phyloP scores from a whole-genome alignment of 768 basidiomycete species.

The Podaxis rugospora region DNA sequence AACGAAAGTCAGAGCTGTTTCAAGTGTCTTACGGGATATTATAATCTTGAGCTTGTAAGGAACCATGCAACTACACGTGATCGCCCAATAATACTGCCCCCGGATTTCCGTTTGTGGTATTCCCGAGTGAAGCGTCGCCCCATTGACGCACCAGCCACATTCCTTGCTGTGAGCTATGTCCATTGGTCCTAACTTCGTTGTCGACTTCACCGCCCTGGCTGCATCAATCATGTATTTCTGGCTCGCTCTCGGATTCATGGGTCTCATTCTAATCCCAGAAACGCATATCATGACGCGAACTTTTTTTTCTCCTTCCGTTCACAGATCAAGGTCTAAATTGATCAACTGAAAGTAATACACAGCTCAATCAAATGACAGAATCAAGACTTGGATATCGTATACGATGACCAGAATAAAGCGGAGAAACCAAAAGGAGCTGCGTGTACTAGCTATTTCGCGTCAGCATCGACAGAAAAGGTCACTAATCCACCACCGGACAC shows the following conservation, averaged over 20 bases:
- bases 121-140: not conserved
- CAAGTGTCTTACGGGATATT: too few relatives aligned
- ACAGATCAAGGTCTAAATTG: not conserved
- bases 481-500: slow-evolving; percentile 40
- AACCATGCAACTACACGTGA: slow-evolving; percentile 12
- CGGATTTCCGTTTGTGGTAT: not conserved
- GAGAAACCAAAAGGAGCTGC: not conserved
- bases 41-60: slow-evolving; percentile 2
- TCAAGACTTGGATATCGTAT: not conserved
- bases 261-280: not conserved
- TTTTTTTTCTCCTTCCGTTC: not conserved
- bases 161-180: not conserved
- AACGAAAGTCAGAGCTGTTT: too few relatives aligned
- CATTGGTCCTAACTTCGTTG: not conserved
- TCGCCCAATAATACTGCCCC: not conserved
- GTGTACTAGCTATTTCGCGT: slow-evolving; percentile 11
- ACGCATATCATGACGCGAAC: not conserved
- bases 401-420: not conserved
- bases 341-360: not conserved
- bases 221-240: not conserved
- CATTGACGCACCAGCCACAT: not conserved
- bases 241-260: not conserved
- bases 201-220: not conserved
- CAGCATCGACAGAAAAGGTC: not conserved
- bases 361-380: not conserved